These are phyloP conservation scores for Trichoderma afroharzianum DNA, from an alignment of 2,329 filamentous ascomycete genomes.

Conservation along the genomic window DNA sequence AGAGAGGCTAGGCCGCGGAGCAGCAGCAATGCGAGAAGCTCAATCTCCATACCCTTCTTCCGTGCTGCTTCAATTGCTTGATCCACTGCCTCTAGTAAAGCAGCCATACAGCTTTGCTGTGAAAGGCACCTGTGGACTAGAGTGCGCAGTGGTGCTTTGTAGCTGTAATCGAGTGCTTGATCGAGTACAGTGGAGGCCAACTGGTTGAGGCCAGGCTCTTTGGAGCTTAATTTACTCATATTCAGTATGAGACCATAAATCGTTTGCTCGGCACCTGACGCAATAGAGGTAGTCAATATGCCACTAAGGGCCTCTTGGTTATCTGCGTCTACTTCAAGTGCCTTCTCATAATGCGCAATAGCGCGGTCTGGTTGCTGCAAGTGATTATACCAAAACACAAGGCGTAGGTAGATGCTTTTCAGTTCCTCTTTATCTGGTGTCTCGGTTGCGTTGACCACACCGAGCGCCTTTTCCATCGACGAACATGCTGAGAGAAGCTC, in stretches of 20 bases:
- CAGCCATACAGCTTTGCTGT: neutral
- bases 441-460: neutral
- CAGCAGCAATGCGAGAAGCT: neutral
- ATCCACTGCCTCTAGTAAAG: neutral
- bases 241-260: neutral
- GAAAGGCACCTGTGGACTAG: neutral
- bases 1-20: neutral
- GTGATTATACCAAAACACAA: neutral
- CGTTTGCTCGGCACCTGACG: neutral
- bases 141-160: neutral
- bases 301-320: neutral
- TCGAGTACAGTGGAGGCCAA: neutral
- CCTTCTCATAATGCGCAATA: neutral
- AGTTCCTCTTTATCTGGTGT: neutral
- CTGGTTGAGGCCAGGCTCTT: neutral
- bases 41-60: neutral
- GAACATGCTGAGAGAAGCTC: neutral
- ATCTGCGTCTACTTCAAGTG: neutral
- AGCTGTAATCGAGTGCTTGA: neutral
- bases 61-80: neutral
- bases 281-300: neutral
- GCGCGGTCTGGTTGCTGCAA: neutral
- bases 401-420: neutral
- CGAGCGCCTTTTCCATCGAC: neutral
- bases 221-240: neutral